Conservation (phyloP, 208 protist genomes). For the Angomonas deanei region DNA sequence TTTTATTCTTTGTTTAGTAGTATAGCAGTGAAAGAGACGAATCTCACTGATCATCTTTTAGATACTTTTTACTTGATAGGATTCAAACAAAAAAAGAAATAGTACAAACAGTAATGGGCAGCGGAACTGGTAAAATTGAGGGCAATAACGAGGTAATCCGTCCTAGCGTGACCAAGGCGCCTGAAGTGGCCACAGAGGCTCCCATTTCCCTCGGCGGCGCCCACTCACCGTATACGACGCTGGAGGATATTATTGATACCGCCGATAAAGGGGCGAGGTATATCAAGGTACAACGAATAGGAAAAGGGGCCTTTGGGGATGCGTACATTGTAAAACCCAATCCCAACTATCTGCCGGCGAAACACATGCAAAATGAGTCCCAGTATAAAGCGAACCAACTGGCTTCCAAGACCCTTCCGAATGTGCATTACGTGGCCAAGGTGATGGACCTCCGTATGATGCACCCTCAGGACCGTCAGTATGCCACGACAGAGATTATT, state of each 20-base stretch:
- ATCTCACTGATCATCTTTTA: not conserved
- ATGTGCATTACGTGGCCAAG: conserved; percentile 73
- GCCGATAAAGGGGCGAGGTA: conserved; percentile 38
- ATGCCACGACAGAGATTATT: conserved; percentile 82
- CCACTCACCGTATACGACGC: not conserved
- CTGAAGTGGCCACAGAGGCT: not conserved
- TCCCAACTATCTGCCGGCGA: conserved; percentile 26
- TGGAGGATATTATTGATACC: conserved; percentile 22
- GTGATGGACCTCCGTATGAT: conserved; percentile 76
- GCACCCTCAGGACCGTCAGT: conserved; percentile 50
- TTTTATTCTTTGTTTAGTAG: not conserved
- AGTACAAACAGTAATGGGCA: not conserved
- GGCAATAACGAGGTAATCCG: not conserved
- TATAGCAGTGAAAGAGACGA: not conserved
- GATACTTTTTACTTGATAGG: too few relatives aligned
- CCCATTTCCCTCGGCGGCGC: not conserved
- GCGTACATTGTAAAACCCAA: conserved; percentile 77
- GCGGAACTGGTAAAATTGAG: not conserved
- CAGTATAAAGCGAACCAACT: conserved; percentile 23
- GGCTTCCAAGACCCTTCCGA: conserved; percentile 25
- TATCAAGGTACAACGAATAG: conserved; percentile 58
- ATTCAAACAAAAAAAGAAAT: too few relatives aligned
- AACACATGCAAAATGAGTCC: conserved; percentile 18
- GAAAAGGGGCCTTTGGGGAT: conserved; percentile 90
- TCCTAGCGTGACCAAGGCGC: not conserved